phyloP scores from a whole-genome alignment of 768 basidiomycete genomes.

The Leccinum fibrillosum region DNA sequence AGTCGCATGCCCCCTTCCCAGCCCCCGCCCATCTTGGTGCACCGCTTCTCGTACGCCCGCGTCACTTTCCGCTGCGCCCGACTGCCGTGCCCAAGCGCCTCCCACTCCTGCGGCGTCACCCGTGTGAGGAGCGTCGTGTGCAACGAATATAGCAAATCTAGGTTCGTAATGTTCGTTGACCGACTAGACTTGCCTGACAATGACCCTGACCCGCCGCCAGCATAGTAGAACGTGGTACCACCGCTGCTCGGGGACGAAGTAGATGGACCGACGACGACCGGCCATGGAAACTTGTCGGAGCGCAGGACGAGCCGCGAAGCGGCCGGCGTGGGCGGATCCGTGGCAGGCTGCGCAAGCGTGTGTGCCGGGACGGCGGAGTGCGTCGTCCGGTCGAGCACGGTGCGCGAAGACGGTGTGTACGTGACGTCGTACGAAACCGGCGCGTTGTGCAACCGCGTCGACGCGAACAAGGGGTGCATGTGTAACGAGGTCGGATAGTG shows the following conservation, averaged over 20 bases:
- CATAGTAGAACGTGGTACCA: constrained; percentile 24
- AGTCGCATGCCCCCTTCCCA: constrained; percentile 71
- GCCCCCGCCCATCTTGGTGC: constrained; percentile 58
- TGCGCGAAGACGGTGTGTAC: constrained; percentile 54
- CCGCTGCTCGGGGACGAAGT: constrained; percentile 21
- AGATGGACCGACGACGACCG: constrained; percentile 45
- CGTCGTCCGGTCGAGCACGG: constrained; percentile 54
- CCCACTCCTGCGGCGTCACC: constrained; percentile 68
- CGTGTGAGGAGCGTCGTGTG: constrained; percentile 52
- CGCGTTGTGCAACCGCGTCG: constrained; percentile 51
- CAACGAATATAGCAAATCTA: constrained; percentile 60
- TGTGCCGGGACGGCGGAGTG: constrained; percentile 51
- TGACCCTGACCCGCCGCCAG: constrained; percentile 13
- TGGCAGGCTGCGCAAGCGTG: constrained; percentile 61
- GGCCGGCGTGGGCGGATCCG: constrained; percentile 52
- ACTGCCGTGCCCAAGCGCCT: constrained; percentile 51
- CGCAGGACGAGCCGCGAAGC: constrained; percentile 48
- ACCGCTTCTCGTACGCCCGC: constrained; percentile 60
- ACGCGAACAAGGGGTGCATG: constrained; percentile 64
- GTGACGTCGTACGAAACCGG: constrained; percentile 61
- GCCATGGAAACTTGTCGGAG: constrained; percentile 61
- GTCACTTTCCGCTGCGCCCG: constrained; percentile 57
- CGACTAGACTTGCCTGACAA: constrained; percentile 15
- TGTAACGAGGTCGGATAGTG: constrained; percentile 38
- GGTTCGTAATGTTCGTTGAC: constrained; percentile 48